These are phyloP conservation scores for Amphirosellinia nigrospora DNA, from an alignment of 495 filamentous ascomycete genomes.

Conservation along the genomic window DNA sequence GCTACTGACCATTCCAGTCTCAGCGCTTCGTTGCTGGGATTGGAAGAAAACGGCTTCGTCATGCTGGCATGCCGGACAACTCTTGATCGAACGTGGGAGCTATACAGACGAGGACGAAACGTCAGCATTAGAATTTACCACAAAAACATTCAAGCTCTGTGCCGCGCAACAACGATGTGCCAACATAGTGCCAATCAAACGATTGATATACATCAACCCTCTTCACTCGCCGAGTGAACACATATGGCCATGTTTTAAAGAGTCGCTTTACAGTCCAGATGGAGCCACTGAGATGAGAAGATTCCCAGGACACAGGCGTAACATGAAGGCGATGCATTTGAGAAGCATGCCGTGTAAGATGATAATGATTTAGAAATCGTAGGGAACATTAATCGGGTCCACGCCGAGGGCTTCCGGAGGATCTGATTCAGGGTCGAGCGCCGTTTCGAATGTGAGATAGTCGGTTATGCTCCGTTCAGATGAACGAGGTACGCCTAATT, in stretches of 20 bases:
- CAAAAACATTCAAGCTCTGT: constrained; percentile 22
- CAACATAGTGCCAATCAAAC: constrained; percentile 19
- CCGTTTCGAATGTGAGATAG: constrained; percentile 22
- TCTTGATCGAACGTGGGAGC: constrained; percentile 84
- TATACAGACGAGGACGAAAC: constrained; percentile 52
- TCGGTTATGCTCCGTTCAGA: constrained; percentile 20
- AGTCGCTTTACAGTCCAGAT: background rate
- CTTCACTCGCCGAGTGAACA: background rate
- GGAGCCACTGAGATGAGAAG: background rate
- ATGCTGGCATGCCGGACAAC: constrained; percentile 83
- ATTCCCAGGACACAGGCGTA: background rate
- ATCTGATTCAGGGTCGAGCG: constrained; percentile 25
- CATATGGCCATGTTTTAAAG: background rate
- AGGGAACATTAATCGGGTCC: constrained; percentile 25
- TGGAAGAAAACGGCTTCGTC: constrained; percentile 96
- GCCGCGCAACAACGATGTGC: background rate
- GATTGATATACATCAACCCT: constrained; percentile 20
- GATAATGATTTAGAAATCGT: constrained; percentile 1
- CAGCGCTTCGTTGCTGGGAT: constrained; percentile 92
- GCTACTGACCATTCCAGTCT: constrained; percentile 92
- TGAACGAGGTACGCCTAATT: constrained; percentile 7
- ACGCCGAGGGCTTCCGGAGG: constrained; percentile 30
- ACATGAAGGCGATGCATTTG: background rate
- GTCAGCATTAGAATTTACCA: constrained; percentile 55
- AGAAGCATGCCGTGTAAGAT: background rate